These are phyloP conservation scores for Raffaelea ambrosiae DNA, from an alignment of 2,329 filamentous ascomycete genomes.

Conservation along the genomic window DNA sequence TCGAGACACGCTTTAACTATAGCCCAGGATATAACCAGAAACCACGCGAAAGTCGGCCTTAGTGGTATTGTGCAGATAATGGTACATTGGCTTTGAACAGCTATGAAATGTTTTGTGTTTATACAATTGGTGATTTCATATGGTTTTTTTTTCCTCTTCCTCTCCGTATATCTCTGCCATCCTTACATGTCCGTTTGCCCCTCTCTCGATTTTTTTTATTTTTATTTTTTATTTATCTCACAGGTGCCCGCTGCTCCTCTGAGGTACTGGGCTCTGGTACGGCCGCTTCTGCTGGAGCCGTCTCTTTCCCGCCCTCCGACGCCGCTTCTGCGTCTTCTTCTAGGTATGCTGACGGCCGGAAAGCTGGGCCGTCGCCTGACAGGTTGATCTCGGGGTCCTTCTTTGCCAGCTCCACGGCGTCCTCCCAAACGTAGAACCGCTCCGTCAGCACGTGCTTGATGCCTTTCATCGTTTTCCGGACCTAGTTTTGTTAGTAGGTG, in stretches of 20 bases:
- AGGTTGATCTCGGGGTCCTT: conserved; percentile 60
- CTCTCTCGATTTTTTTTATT: too few species aligned
- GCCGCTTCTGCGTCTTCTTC: conserved; percentile 19
- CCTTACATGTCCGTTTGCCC: too few species aligned
- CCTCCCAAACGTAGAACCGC: conserved; percentile 80
- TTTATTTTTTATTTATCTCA: background rate
- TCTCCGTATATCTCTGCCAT: background rate
- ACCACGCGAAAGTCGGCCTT: too few species aligned
- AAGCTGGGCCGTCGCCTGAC: conserved; percentile 37
- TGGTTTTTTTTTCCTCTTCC: background rate
- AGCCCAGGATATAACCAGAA: too few species aligned
- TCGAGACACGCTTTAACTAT: too few species aligned
- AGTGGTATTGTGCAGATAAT: too few species aligned
- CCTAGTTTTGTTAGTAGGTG: conserved; percentile 40
- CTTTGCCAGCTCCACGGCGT: conserved; percentile 59
- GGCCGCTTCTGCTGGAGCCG: conserved; percentile 5
- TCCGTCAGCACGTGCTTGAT: conserved; percentile 85
- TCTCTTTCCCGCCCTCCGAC: conserved; percentile 21
- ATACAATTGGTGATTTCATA: background rate
- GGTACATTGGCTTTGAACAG: too few species aligned
- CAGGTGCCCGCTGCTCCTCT: too few species aligned
- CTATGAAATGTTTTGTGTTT: background rate
- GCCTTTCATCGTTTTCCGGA: conserved; percentile 65
- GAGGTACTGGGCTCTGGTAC: too few species aligned
- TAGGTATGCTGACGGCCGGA: conserved; percentile 33